Evolutionary conservation across 805 yeast genomes (phyloP).

Genomic region (Tetrapisispora arboricola): DNA sequence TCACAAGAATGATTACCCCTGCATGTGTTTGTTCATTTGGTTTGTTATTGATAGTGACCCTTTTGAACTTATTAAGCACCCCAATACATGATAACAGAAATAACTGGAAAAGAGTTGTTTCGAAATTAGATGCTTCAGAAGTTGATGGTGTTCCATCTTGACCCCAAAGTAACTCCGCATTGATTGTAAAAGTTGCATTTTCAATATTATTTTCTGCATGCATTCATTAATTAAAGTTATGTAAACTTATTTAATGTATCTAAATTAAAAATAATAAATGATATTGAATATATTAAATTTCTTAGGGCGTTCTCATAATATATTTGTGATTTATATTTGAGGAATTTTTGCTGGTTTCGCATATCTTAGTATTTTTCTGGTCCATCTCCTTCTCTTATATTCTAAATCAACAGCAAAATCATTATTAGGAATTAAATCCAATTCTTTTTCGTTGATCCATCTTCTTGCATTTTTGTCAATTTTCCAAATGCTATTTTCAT

Average conservation of each 20-base stretch:
- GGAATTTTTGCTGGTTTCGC: constrained; percentile 27
- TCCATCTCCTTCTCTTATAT: constrained; percentile 50
- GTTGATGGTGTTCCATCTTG: constrained; percentile 92
- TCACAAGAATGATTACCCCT: constrained; percentile 57
- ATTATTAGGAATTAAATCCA: constrained; percentile 28
- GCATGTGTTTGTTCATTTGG: constrained; percentile 49
- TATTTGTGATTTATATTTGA: neutral
- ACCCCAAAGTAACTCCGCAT: too few relatives aligned
- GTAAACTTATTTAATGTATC: constrained; percentile 2
- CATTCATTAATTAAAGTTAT: neutral
- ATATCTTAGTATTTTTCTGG: constrained; percentile 42
- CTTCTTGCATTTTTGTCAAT: constrained; percentile 43
- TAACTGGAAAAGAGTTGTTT: constrained; percentile 49
- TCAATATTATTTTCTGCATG: neutral
- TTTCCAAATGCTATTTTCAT: constrained; percentile 50
- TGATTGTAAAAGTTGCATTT: neutral
- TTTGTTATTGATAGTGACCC: constrained; percentile 40
- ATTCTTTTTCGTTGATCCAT: constrained; percentile 44
- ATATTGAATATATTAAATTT: neutral
- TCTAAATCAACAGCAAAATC: constrained; percentile 42
- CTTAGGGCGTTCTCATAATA: too few relatives aligned
- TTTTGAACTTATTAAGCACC: constrained; percentile 46
- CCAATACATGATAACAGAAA: constrained; percentile 67
- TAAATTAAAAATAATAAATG: neutral
- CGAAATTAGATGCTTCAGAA: constrained; percentile 49